These are phyloP conservation scores for Saturnispora dispora DNA, from an alignment of 805 yeast species.

Conservation along the genomic window DNA sequence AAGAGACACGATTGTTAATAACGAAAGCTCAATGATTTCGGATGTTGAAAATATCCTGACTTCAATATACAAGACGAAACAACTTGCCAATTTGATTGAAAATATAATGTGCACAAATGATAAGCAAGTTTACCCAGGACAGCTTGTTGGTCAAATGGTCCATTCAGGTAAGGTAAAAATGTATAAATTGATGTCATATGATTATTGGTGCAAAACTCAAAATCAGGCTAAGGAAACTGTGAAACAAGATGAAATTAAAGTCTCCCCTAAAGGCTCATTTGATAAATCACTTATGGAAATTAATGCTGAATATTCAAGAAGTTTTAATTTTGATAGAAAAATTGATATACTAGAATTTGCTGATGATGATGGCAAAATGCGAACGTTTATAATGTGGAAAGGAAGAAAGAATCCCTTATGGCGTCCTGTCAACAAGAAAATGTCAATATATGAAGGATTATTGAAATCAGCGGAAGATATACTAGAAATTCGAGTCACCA, in stretches of 20 bases:
- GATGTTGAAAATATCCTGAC: conserved; percentile 40
- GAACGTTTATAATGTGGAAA: conserved; percentile 6
- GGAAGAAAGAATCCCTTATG: neutral
- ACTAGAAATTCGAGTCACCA: neutral
- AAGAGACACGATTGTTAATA: conserved; percentile 35
- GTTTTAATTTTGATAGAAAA: conserved; percentile 4
- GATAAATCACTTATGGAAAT: conserved; percentile 9
- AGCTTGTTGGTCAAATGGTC: conserved; percentile 11
- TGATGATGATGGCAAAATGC: neutral
- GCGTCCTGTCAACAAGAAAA: neutral
- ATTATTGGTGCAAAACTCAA: conserved; percentile 7
- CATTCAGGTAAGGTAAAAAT: conserved; percentile 61
- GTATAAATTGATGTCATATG: conserved; percentile 36
- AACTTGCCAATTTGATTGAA: conserved; percentile 10
- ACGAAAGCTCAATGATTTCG: conserved; percentile 51
- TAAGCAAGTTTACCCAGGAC: conserved; percentile 13
- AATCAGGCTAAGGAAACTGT: neutral
- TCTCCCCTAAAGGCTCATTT: neutral
- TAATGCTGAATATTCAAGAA: conserved; percentile 6
- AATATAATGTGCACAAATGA: conserved; percentile 16
- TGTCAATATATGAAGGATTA: neutral
- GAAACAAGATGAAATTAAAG: neutral
- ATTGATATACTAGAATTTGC: neutral
- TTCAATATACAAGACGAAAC: conserved; percentile 32
- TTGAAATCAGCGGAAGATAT: conserved; percentile 2